Percentiles rank a stretch among this genome's conserved stretches.
phyloP scores from a whole-genome alignment of 1,139 yeast genomes.

The Groenewaldozyma auringiensis region DNA sequence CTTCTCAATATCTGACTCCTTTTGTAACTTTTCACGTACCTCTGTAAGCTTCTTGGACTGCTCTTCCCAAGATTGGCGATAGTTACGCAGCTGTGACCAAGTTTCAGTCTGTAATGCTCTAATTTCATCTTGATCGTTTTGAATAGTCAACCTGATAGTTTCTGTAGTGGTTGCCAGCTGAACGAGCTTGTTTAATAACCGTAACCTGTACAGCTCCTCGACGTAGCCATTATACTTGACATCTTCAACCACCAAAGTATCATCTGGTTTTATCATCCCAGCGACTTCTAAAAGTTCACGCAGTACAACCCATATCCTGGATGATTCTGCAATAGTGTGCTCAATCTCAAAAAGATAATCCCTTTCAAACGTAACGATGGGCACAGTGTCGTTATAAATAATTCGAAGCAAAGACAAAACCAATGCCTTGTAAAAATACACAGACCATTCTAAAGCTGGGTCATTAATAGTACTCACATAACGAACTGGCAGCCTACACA shows the following conservation, averaged over 20 bases:
- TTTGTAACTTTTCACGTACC: constrained; percentile 14
- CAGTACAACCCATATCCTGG: constrained; percentile 26
- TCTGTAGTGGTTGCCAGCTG: constrained; percentile 28
- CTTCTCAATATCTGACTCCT: constrained; percentile 12
- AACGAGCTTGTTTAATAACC: constrained; percentile 18
- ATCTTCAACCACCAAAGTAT: constrained; percentile 1
- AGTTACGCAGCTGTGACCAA: constrained; percentile 22
- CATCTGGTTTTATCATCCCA: constrained; percentile 2
- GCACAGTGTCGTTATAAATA: constrained; percentile 27
- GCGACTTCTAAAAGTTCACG: constrained; percentile 17
- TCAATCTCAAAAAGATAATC: constrained; percentile 26
- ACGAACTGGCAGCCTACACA: constrained; percentile 30
- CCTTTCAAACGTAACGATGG: constrained; percentile 20
- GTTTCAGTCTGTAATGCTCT: constrained; percentile 21
- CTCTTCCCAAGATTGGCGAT: constrained; percentile 22
- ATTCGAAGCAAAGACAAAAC: constrained; percentile 27
- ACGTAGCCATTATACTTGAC: constrained; percentile 5
- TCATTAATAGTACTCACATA: constrained; percentile 30
- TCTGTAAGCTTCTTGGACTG: constrained; percentile 23
- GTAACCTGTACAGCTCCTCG: constrained; percentile 8
- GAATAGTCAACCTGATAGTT: constrained; percentile 28
- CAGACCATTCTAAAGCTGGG: constrained; percentile 32
- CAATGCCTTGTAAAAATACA: constrained; percentile 30
- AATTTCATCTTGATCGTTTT: constrained; percentile 26
- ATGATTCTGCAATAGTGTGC: constrained; percentile 26